Percentiles rank a stretch among this genome's conserved stretches.
Conservation (phyloP, 2,329 filamentous ascomycete genomes). For the Fusarium decemcellulare region DNA sequence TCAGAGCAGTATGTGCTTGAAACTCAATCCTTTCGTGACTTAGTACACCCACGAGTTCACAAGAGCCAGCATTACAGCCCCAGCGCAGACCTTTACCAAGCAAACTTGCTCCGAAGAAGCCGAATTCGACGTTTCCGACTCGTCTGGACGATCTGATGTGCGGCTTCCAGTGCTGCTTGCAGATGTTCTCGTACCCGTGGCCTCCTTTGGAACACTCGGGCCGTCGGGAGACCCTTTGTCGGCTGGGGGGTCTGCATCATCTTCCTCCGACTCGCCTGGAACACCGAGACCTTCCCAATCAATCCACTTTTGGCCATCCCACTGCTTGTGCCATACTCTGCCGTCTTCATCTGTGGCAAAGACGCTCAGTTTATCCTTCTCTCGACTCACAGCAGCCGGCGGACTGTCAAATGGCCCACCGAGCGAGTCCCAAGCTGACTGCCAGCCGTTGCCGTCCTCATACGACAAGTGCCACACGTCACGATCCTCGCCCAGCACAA, state of each 20-base stretch:
- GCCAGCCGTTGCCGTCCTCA: conserved; percentile 45
- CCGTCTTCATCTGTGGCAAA: background rate
- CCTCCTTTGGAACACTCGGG: background rate
- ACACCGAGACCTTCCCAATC: conserved; percentile 1
- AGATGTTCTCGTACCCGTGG: background rate
- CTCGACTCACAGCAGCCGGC: conserved; percentile 1
- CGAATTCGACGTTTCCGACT: background rate
- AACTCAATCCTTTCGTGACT: no score
- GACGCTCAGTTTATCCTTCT: background rate
- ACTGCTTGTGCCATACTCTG: conserved; percentile 1
- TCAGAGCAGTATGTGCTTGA: no score
- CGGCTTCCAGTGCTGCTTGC: background rate
- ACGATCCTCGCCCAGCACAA: conserved; percentile 48
- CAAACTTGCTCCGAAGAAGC: background rate
- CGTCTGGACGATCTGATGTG: background rate
- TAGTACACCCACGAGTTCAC: background rate
- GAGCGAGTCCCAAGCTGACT: background rate
- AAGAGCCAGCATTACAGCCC: background rate
- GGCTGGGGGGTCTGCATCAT: background rate
- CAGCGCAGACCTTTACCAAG: background rate
- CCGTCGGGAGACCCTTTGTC: background rate
- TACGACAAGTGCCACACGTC: conserved; percentile 45
- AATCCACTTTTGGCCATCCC: background rate
- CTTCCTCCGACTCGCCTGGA: background rate
- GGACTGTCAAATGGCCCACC: conserved; percentile 4